phyloP scores from a whole-genome alignment of 1,139 yeast species.

The Candida dubliniensis region DNA sequence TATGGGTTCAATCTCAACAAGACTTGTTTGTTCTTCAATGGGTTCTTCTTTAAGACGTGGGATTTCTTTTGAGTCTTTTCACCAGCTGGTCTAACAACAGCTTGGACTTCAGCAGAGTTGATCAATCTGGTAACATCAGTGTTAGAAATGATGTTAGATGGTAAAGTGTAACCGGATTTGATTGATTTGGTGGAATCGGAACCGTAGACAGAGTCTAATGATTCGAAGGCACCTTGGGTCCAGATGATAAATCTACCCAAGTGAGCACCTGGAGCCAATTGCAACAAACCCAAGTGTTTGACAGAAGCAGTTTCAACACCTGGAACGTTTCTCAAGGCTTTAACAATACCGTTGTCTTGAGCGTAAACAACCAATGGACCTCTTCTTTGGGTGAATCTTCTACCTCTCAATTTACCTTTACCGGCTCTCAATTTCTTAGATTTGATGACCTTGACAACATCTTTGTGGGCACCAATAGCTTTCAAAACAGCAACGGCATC shows the following conservation, averaged over 20 bases:
- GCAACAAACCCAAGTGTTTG: constrained; percentile 90
- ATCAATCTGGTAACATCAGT: constrained; percentile 95
- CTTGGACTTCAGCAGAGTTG: constrained; percentile 99
- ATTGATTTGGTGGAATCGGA: constrained; percentile 81
- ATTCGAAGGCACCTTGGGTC: constrained; percentile 98
- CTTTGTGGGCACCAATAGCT: constrained; percentile 99
- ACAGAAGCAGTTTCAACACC: constrained; percentile 99
- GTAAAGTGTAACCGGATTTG: constrained; percentile 90
- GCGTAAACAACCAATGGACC: constrained; percentile 99
- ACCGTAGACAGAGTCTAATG: constrained; percentile 97
- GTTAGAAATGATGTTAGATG: constrained; percentile 91
- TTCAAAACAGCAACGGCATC: constrained; percentile 98
- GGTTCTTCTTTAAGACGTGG: constrained; percentile 98
- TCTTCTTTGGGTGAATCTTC: constrained; percentile 99
- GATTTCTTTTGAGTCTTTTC: constrained; percentile 91
- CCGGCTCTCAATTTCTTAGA: constrained; percentile 99
- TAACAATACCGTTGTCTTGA: constrained; percentile 95
- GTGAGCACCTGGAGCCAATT: constrained; percentile 99
- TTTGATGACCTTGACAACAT: constrained; percentile 95
- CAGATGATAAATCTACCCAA: constrained; percentile 99
- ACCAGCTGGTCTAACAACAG: constrained; percentile 96
- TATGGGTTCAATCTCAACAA: constrained; percentile 98
- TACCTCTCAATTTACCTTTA: constrained; percentile 99
- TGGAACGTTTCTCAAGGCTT: constrained; percentile 99
- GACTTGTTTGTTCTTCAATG: constrained; percentile 99